Evolutionary conservation across 805 yeast genomes (phyloP).

Genomic region (Saccharomyces mikatae): DNA sequence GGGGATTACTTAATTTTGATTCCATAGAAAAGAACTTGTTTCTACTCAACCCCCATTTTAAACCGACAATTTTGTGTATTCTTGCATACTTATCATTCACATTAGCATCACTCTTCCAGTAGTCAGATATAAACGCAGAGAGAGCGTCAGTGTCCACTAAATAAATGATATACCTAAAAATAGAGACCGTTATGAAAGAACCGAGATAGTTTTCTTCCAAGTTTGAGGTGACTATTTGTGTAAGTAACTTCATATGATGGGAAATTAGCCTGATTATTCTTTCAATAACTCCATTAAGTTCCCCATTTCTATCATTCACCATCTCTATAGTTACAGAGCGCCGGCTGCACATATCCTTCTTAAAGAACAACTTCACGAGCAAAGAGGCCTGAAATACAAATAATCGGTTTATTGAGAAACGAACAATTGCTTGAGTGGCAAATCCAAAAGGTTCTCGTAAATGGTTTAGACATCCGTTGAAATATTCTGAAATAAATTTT

Average conservation of each 20-base stretch:
- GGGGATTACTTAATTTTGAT: conserved; percentile 9
- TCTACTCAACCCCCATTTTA: conserved; percentile 19
- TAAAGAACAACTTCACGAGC: conserved; percentile 9
- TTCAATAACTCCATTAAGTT: neutral
- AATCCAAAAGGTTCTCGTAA: conserved; percentile 4
- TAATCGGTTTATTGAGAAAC: conserved; percentile 7
- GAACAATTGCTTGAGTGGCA: conserved; percentile 8
- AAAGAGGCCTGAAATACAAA: conserved; percentile 11
- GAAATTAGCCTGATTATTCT: neutral
- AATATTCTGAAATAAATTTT: conserved; percentile 4
- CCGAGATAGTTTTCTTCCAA: conserved; percentile 8
- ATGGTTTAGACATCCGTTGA: conserved; percentile 3
- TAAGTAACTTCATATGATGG: conserved; percentile 4
- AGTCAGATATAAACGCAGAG: conserved; percentile 4
- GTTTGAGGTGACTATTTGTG: conserved; percentile 2
- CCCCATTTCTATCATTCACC: neutral
- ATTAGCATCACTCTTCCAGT: conserved; percentile 8
- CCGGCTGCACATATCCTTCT: conserved; percentile 1
- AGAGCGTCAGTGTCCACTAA: conserved; percentile 8
- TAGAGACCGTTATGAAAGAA: conserved; percentile 8
- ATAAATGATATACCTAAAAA: conserved; percentile 12
- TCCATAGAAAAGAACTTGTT: conserved; percentile 6
- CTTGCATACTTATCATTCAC: conserved; percentile 6
- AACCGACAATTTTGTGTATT: conserved; percentile 7
- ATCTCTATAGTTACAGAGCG: neutral